Conservation (phyloP, 2,329 filamentous ascomycete genomes). For the Tolypocladium pustulatum region DNA sequence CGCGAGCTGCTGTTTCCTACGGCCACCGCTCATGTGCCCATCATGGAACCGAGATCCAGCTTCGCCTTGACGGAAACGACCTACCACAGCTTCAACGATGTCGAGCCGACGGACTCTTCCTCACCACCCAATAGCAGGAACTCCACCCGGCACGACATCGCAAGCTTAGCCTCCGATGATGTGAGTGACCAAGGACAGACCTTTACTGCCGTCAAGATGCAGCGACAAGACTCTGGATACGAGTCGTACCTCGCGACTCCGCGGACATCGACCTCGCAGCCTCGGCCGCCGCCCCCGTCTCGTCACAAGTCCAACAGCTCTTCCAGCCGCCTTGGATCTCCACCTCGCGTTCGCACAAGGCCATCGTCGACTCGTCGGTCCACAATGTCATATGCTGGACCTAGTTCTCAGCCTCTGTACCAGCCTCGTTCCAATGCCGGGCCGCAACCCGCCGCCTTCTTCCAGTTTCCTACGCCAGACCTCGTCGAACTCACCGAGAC, state of each 20-base stretch:
- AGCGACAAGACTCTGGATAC: constrained; percentile 49
- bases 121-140: constrained; percentile 3
- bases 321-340: constrained; percentile 10
- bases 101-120: constrained; percentile 34
- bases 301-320: constrained; percentile 25
- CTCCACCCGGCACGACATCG: constrained; percentile 1
- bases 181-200: constrained; percentile 2
- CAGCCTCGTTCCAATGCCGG: constrained; percentile 22
- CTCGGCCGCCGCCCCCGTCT: constrained; percentile 14
- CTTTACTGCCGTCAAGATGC: constrained; percentile 31
- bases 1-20: neutral
- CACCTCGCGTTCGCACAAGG: constrained; percentile 24
- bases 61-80: constrained; percentile 30
- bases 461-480: constrained; percentile 38
- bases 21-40: neutral
- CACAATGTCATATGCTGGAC: constrained; percentile 22
- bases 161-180: constrained; percentile 1
- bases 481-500: constrained; percentile 17
- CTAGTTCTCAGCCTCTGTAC: constrained; percentile 21
- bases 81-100: constrained; percentile 44
- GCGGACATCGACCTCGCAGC: constrained; percentile 24
- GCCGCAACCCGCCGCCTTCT: constrained; percentile 28
- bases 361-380: constrained; percentile 31
- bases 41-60: constrained; percentile 16
- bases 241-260: constrained; percentile 34